phyloP scores from a whole-genome alignment of 768 basidiomycete species.

The Suillus spraguei region DNA sequence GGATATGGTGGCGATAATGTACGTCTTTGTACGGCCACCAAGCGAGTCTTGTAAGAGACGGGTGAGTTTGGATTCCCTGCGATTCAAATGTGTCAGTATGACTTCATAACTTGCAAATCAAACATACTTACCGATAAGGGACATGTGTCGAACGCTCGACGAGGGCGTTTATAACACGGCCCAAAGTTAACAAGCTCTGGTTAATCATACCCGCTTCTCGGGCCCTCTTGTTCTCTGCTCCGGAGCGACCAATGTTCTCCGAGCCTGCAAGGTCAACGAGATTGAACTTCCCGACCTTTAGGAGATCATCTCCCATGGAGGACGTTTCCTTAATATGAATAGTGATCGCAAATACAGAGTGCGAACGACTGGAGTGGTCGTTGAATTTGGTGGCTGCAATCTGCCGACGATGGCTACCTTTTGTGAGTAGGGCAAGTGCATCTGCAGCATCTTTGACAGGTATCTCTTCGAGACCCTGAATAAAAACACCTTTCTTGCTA shows the following conservation, averaged over 20 bases:
- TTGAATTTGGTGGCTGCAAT: constrained; percentile 98
- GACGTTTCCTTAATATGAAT: constrained; percentile 89
- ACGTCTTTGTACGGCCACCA: constrained; percentile 95
- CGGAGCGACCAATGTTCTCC: constrained; percentile 95
- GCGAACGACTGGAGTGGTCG: constrained; percentile 95
- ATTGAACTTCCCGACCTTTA: constrained; percentile 94
- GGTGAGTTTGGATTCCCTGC: constrained; percentile 94
- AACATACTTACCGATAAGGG: constrained; percentile 76
- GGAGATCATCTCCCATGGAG: constrained; percentile 78
- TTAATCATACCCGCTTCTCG: constrained; percentile 99
- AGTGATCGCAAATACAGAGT: constrained; percentile 96
- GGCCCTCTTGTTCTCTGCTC: constrained; percentile 93
- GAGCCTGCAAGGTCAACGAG: constrained; percentile 97
- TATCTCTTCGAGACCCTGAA: constrained; percentile 93
- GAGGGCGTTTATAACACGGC: constrained; percentile 93
- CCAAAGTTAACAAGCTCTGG: constrained; percentile 94
- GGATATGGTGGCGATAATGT: constrained; percentile 95
- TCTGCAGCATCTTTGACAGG: constrained; percentile 81
- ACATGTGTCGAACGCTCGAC: constrained; percentile 92
- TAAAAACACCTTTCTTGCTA: constrained; percentile 85
- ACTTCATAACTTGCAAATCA: neutral
- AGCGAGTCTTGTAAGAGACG: constrained; percentile 98
- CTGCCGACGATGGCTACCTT: constrained; percentile 89
- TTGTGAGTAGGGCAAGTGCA: constrained; percentile 81
- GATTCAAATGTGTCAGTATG: neutral